Percentiles rank a stretch among this genome's conserved stretches.
These are phyloP conservation scores for Serendipita sp. DNA, from an alignment of 768 basidiomycete species.

Conservation along the genomic window DNA sequence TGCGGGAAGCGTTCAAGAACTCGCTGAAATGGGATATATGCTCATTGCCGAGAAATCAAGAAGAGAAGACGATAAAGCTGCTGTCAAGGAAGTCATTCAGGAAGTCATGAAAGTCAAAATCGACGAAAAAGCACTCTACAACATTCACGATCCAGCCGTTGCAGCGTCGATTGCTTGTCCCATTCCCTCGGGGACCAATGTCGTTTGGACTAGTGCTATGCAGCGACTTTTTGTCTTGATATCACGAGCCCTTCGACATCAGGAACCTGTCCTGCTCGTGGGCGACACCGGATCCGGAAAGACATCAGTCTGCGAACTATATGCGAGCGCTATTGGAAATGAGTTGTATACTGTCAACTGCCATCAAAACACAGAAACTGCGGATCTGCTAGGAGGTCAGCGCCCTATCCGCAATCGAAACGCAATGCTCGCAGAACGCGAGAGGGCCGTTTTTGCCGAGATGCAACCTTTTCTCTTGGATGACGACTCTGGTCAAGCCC, in stretches of 20 bases:
- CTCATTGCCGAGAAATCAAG: slow-evolving; percentile 83
- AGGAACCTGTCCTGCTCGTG: slow-evolving; percentile 89
- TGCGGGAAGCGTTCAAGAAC: slow-evolving; percentile 75
- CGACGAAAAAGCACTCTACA: slow-evolving; percentile 56
- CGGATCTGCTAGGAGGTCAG: slow-evolving; percentile 87
- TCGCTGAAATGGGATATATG: slow-evolving; percentile 97
- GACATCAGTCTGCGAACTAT: slow-evolving; percentile 88
- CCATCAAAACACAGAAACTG: slow-evolving; percentile 96
- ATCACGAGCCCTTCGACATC: slow-evolving; percentile 68
- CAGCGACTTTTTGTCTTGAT: slow-evolving; percentile 74
- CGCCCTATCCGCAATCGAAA: slow-evolving; percentile 71
- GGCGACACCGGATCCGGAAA: slow-evolving; percentile 97
- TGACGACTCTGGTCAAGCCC: slow-evolving; percentile 11
- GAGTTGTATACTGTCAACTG: slow-evolving; percentile 69
- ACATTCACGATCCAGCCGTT: slow-evolving; percentile 28
- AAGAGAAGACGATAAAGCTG: slow-evolving; percentile 64
- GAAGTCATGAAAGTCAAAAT: slow-evolving; percentile 73
- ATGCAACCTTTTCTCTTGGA: slow-evolving; percentile 11
- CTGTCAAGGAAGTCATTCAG: slow-evolving; percentile 89
- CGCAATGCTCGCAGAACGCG: slow-evolving; percentile 33
- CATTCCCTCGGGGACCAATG: slow-evolving; percentile 29
- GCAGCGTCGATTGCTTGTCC: slow-evolving; percentile 39
- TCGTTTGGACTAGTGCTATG: slow-evolving; percentile 92
- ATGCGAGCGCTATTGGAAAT: slow-evolving; percentile 49
- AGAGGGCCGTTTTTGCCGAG: slow-evolving; percentile 13